A percentile compares a stretch with the other conserved stretches of the same genome.
phyloP scores from a whole-genome alignment of 1,284 basidiomycete species.

The Ganoderma sinense region DNA sequence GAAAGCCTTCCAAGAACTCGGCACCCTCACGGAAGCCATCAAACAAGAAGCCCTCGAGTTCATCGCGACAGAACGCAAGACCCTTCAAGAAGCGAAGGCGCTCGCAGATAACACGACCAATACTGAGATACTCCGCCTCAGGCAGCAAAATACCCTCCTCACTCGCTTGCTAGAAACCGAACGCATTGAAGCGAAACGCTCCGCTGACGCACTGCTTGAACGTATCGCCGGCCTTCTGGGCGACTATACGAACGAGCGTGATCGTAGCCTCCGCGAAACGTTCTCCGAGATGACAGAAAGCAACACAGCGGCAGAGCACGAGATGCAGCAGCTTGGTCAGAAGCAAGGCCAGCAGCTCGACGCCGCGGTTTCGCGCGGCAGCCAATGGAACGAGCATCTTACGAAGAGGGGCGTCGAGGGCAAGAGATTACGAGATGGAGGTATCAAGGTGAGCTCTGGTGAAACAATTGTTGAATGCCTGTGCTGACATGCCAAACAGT shows the following conservation, averaged over 20 bases:
- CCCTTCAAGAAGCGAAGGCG: slow-evolving; percentile 57
- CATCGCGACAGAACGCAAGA: slow-evolving; percentile 61
- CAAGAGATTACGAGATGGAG: slow-evolving; percentile 63
- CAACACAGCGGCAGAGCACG: slow-evolving; percentile 63
- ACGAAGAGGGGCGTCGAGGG: slow-evolving; percentile 58
- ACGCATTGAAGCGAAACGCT: slow-evolving; percentile 66
- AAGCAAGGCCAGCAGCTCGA: slow-evolving; percentile 58
- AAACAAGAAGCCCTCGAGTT: slow-evolving; percentile 66
- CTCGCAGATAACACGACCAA: slow-evolving; percentile 59
- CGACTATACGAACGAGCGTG: slow-evolving; percentile 74
- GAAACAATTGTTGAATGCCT: not conserved
- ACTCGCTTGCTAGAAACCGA: slow-evolving; percentile 71
- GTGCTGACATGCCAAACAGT: slow-evolving; percentile 43
- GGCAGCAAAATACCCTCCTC: slow-evolving; percentile 78
- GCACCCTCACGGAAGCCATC: slow-evolving; percentile 65
- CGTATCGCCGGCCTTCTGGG: slow-evolving; percentile 76
- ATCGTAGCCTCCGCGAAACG: slow-evolving; percentile 70
- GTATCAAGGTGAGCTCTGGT: slow-evolving; percentile 58
- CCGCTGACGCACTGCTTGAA: slow-evolving; percentile 76
- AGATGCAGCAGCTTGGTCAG: slow-evolving; percentile 54
- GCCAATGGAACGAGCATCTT: slow-evolving; percentile 50
- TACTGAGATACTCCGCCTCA: slow-evolving; percentile 71
- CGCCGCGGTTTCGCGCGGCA: slow-evolving; percentile 48
- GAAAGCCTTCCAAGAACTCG: slow-evolving; percentile 57
- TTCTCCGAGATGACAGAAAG: slow-evolving; percentile 62